Conservation (phyloP, 306 rosid genomes). For the Quercus aquifolioides region DNA sequence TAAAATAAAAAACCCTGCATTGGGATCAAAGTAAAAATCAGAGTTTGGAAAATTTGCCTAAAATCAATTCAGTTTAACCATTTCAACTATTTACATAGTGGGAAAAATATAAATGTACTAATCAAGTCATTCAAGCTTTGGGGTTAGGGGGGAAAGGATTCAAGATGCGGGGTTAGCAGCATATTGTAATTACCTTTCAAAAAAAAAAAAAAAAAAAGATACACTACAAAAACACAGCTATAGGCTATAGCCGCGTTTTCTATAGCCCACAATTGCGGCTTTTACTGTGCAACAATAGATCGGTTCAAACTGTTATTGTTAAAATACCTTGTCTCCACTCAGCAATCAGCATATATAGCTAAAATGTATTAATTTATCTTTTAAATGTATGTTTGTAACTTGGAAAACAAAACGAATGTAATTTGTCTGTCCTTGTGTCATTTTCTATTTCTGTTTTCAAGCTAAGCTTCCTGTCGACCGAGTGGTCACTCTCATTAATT, state of each 20-base stretch:
- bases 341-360: background rate
- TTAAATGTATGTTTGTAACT: background rate
- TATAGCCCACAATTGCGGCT: too few relatives aligned
- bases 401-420: background rate
- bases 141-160: too few relatives aligned
- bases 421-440: background rate
- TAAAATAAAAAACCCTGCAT: too few relatives aligned
- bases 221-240: too few relatives aligned
- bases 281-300: background rate
- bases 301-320: background rate
- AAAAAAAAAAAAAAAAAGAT: too few relatives aligned
- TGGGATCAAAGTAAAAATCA: too few relatives aligned
- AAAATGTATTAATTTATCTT: background rate
- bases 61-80: background rate
- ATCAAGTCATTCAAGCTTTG: background rate
- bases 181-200: too few relatives aligned
- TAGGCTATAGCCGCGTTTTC: too few relatives aligned
- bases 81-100: background rate
- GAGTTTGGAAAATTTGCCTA: too few relatives aligned
- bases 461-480: background rate
- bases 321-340: background rate
- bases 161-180: accelerated
- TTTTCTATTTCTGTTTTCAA: background rate
- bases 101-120: background rate
- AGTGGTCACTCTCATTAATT: background rate